Evolutionary conservation across 192 early-diverging fungal species (phyloP).

Genomic region (Lobosporangium transversale): DNA sequence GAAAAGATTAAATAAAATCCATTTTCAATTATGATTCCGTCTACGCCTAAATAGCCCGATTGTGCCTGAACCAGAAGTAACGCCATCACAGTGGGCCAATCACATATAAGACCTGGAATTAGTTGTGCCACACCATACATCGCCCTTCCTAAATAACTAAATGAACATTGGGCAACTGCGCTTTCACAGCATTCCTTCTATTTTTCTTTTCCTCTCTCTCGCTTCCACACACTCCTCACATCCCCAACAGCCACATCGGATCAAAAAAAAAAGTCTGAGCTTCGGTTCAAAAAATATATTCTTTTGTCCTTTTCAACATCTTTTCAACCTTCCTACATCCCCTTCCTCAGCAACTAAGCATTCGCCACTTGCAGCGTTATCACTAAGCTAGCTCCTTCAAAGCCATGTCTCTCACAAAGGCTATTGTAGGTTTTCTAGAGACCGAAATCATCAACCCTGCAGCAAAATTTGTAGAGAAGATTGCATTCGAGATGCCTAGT

Average conservation of each 20-base stretch:
- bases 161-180: no score
- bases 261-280: no score
- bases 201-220: neutral
- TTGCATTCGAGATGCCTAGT: slow-evolving; percentile 43
- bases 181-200: neutral
- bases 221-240: no score
- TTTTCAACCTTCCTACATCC: neutral
- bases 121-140: no score
- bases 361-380: neutral
- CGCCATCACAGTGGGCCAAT: no score
- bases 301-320: neutral
- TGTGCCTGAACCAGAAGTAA: no score
- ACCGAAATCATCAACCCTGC: slow-evolving; percentile 32
- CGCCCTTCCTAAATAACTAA: no score
- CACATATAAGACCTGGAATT: no score
- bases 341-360: neutral
- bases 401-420: slow-evolving; percentile 27
- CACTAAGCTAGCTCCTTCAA: neutral
- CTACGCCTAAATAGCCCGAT: no score
- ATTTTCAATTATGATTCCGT: no score
- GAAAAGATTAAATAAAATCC: no score
- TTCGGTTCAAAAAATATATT: no score
- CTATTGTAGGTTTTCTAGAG: slow-evolving; percentile 32
- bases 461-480: slow-evolving; percentile 36
- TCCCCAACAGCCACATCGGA: neutral